phyloP scores from a whole-genome alignment of 495 filamentous ascomycete genomes.

The Aspergillus saccharolyticus region DNA sequence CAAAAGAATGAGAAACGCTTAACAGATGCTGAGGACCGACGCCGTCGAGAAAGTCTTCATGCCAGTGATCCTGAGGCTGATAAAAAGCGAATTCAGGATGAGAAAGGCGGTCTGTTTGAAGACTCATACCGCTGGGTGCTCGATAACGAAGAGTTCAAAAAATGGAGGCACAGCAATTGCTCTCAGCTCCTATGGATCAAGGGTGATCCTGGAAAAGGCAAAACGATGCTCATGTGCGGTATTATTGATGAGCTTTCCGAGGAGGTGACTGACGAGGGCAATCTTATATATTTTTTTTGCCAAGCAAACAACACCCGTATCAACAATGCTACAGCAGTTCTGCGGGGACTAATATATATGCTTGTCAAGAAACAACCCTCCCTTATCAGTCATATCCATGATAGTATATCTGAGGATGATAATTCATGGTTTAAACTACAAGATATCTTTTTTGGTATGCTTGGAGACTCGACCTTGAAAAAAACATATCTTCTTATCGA shows the following conservation, averaged over 20 bases:
- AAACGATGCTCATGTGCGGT: constrained; percentile 40
- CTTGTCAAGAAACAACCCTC: no score
- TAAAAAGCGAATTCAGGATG: constrained; percentile 24
- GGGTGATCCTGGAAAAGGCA: constrained; percentile 28
- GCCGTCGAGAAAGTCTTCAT: not conserved
- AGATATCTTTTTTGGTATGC: no score
- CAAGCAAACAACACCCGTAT: no score
- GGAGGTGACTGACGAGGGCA: no score
- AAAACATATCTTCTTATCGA: no score
- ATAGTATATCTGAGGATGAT: no score
- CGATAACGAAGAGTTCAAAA: constrained; percentile 28
- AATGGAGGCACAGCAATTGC: constrained; percentile 10
- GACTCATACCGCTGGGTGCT: constrained; percentile 44
- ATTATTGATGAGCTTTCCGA: constrained; percentile 35
- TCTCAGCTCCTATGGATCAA: constrained; percentile 23
- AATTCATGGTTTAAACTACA: no score
- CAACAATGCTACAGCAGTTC: no score
- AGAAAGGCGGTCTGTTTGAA: constrained; percentile 31
- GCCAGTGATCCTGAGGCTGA: constrained; percentile 34
- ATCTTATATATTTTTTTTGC: no score
- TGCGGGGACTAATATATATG: no score
- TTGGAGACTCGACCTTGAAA: no score
- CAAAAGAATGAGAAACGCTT: not conserved
- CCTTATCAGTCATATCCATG: no score
- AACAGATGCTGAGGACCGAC: not conserved